These are phyloP conservation scores for Trypanosoma melophagium DNA, from an alignment of 208 protist genomes.

Conservation along the genomic window DNA sequence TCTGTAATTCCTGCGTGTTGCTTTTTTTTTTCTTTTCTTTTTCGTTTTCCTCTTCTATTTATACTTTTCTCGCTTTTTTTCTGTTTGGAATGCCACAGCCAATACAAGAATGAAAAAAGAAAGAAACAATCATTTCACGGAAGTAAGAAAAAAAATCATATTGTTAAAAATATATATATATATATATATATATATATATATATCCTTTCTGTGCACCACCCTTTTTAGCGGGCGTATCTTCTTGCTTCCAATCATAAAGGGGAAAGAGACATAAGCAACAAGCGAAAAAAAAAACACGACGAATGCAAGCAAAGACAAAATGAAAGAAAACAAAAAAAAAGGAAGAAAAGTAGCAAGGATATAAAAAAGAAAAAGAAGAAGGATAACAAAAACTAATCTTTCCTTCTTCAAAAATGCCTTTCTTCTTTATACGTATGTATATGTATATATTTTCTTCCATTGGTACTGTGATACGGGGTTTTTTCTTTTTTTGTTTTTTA, in stretches of 20 bases:
- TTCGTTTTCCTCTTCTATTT: too few relatives aligned
- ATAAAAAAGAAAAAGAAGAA: constrained; percentile 1
- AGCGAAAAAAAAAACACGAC: not conserved
- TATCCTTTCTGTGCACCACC: too few relatives aligned
- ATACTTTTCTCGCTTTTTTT: too few relatives aligned
- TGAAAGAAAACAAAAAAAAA: not conserved
- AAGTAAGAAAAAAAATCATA: too few relatives aligned
- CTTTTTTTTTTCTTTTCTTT: too few relatives aligned
- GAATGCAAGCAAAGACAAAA: constrained; percentile 5
- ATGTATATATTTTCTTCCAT: constrained; percentile 9
- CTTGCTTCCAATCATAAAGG: not conserved
- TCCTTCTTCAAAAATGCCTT: constrained; percentile 1
- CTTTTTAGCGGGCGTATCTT: too few relatives aligned
- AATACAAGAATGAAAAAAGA: too few relatives aligned
- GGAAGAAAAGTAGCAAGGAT: constrained; percentile 1
- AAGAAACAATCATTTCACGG: too few relatives aligned
- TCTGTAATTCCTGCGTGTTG: too few relatives aligned
- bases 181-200: too few relatives aligned
- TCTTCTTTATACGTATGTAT: not conserved
- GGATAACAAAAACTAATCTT: not conserved
- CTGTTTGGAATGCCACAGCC: too few relatives aligned
- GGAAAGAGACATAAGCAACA: constrained; percentile 1
- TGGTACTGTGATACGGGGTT: not conserved
- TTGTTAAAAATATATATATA: too few relatives aligned
- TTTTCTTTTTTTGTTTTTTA: not conserved